Evolutionary conservation across 352 stramenopile genomes (phyloP).

Genomic region (Lagenidium giganteum): DNA sequence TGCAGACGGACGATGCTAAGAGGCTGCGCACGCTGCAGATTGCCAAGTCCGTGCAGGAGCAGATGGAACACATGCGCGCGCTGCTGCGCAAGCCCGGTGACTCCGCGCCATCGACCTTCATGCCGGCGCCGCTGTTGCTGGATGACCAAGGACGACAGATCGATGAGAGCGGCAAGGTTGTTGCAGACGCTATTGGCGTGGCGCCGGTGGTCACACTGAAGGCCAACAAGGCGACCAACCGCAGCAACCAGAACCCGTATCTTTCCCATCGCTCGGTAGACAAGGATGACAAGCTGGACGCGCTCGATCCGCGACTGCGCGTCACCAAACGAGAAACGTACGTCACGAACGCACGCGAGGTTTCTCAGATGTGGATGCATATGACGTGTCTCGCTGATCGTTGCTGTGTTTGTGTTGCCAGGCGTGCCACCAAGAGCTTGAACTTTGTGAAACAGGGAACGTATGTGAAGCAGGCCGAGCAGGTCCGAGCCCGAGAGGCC

Average conservation of each 20-base stretch:
- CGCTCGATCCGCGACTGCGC: constrained; percentile 70
- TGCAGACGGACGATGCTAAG: constrained; percentile 33
- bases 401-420: constrained; percentile 20
- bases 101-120: constrained; percentile 29
- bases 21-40: constrained; percentile 66
- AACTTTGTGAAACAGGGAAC: constrained; percentile 79
- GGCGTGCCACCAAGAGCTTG: constrained; percentile 75
- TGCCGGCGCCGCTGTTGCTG: constrained; percentile 72
- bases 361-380: constrained; percentile 7
- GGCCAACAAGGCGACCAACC: constrained; percentile 32
- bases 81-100: constrained; percentile 47
- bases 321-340: constrained; percentile 78
- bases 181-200: constrained; percentile 35
- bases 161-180: constrained; percentile 65
- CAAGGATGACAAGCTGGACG: constrained; percentile 63
- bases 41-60: constrained; percentile 78
- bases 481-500: constrained; percentile 73
- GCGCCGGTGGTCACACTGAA: constrained; percentile 43
- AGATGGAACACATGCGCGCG: constrained; percentile 76
- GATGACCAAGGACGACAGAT: constrained; percentile 78
- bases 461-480: constrained; percentile 81
- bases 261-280: constrained; percentile 70
- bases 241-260: constrained; percentile 65
- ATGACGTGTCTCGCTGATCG: constrained; percentile 6
- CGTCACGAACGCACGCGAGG: too few species aligned